Conservation (phyloP, 2,329 filamentous ascomycete genomes). For the Fonsecaea pedrosoi region DNA sequence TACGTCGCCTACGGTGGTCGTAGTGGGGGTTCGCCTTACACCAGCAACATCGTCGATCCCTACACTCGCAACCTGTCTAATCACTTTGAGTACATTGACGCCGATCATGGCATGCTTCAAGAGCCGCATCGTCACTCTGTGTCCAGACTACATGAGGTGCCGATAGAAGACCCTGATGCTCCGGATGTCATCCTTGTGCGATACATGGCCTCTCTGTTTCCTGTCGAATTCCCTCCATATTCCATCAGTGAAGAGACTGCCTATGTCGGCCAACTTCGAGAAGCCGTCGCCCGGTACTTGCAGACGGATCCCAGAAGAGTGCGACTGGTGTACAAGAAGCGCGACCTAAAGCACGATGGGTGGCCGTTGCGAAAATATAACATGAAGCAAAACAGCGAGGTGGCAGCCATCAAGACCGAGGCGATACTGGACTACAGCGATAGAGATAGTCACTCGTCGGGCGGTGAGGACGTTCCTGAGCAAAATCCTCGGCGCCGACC, state of each 20-base stretch:
- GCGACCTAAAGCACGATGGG: slow-evolving; percentile 51
- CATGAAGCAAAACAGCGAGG: slow-evolving; percentile 57
- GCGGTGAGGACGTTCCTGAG: slow-evolving; percentile 32
- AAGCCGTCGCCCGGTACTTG: slow-evolving; percentile 48
- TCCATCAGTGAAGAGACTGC: slow-evolving; percentile 55
- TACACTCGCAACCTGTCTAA: slow-evolving; percentile 32
- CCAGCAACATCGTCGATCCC: slow-evolving; percentile 31
- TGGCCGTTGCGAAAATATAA: slow-evolving; percentile 51
- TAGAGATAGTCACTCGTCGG: slow-evolving; percentile 36
- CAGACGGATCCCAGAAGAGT: slow-evolving; percentile 48
- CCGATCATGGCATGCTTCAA: slow-evolving; percentile 35
- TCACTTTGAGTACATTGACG: slow-evolving; percentile 40
- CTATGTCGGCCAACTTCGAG: slow-evolving; percentile 51
- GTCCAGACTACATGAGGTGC: slow-evolving; percentile 26
- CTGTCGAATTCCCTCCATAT: slow-evolving; percentile 54
- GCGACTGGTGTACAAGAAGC: slow-evolving; percentile 56
- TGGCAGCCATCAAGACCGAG: slow-evolving; percentile 55
- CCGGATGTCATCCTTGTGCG: slow-evolving; percentile 55
- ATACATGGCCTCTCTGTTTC: slow-evolving; percentile 51
- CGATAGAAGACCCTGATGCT: slow-evolving; percentile 44
- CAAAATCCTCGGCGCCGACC: slow-evolving; percentile 35
- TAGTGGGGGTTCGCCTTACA: slow-evolving; percentile 35
- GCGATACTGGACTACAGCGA: slow-evolving; percentile 36
- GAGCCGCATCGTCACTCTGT: slow-evolving; percentile 31
- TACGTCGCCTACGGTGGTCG: slow-evolving; percentile 32